Evolutionary conservation across 176 grass and related monocot species (phyloP).

Genomic region (Oryza punctata): DNA sequence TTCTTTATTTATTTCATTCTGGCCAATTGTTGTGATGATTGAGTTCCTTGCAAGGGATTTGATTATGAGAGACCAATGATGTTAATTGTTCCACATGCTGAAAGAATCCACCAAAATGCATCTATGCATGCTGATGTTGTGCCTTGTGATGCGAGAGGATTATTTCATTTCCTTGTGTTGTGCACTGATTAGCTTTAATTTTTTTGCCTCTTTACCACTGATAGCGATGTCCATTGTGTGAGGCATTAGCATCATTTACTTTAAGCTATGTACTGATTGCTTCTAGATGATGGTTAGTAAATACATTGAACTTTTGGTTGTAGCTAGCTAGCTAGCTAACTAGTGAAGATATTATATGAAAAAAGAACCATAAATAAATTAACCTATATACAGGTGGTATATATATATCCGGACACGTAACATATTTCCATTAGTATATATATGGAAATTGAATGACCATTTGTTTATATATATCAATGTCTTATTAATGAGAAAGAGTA

Average conservation of each 20-base stretch:
- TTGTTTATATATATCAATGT: background rate
- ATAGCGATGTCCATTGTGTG: slow-evolving; percentile 27
- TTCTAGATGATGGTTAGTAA: background rate
- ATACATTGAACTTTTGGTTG: background rate
- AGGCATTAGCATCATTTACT: background rate
- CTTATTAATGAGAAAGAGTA: background rate
- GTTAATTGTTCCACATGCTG: slow-evolving; percentile 8
- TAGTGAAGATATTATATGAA: background rate
- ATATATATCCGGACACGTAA: background rate
- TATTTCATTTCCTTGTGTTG: slow-evolving; percentile 4
- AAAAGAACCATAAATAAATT: background rate
- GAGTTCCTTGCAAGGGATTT: slow-evolving; percentile 48
- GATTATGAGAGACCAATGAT: slow-evolving; percentile 9
- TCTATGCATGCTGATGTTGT: background rate
- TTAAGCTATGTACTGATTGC: background rate
- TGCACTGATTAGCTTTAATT: background rate
- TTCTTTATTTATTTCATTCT: slow-evolving; percentile 9
- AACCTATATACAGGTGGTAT: background rate
- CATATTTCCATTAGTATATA: background rate
- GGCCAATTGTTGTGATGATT: slow-evolving; percentile 1
- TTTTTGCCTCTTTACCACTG: slow-evolving; percentile 1
- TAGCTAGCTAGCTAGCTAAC: background rate
- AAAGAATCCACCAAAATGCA: slow-evolving; percentile 11
- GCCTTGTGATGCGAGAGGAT: background rate
- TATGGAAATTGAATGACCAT: background rate